Conservation (phyloP, 2,329 filamentous ascomycete genomes). For the Zasmidium angulare region DNA sequence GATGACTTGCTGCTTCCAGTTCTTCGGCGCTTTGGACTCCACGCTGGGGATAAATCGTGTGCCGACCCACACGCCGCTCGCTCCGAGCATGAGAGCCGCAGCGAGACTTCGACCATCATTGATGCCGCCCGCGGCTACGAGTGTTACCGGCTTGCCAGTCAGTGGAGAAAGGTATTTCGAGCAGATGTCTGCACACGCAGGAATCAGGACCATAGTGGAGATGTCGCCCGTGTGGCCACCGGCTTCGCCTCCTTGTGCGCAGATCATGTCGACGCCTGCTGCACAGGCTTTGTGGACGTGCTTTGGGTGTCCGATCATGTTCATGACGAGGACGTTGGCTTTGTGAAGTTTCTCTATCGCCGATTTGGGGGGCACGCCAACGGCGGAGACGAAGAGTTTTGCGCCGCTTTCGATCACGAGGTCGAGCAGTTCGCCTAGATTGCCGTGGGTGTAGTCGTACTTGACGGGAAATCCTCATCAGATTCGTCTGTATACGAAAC, state of each 20-base stretch:
- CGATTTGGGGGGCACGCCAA: constrained; percentile 82
- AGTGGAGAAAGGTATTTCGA: constrained; percentile 79
- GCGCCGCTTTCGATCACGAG: constrained; percentile 88
- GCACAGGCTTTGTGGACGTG: constrained; percentile 93
- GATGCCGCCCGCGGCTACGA: constrained; percentile 88
- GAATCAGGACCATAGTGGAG: constrained; percentile 85
- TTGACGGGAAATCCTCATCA: constrained; percentile 5
- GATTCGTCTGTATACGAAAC: no score
- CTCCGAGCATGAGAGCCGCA: constrained; percentile 86
- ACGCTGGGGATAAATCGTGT: constrained; percentile 90
- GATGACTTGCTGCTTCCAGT: constrained; percentile 54
- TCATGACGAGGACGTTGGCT: constrained; percentile 89
- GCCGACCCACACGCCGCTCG: constrained; percentile 89
- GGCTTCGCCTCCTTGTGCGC: constrained; percentile 94
- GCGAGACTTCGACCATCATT: constrained; percentile 88
- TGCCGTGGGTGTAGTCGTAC: constrained; percentile 98
- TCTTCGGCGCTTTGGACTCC: constrained; percentile 18
- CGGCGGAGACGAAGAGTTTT: constrained; percentile 90
- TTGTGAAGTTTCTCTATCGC: constrained; percentile 88
- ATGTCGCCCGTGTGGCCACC: constrained; percentile 77
- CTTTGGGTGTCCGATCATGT: constrained; percentile 99
- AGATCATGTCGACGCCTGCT: constrained; percentile 89
- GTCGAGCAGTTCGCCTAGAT: constrained; percentile 82
- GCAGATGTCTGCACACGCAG: constrained; percentile 79
- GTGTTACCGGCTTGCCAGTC: constrained; percentile 80